These are phyloP conservation scores for Volvox carteri DNA, from an alignment of 163 green algal genomes.

Conservation along the genomic window DNA sequence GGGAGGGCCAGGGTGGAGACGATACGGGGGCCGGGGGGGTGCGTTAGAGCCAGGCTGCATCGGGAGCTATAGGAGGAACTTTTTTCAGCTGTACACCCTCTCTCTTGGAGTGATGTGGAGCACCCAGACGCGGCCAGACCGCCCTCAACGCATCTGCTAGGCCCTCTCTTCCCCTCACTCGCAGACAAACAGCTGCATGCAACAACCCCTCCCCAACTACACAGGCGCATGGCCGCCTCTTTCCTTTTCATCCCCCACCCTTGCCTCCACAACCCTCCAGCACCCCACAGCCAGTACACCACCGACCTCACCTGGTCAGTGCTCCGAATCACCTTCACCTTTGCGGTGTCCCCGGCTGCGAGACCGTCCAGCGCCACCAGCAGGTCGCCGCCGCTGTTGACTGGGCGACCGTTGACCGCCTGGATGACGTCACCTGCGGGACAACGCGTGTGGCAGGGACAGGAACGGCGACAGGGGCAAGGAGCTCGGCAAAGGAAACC, in stretches of 20 bases:
- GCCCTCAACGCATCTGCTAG: not conserved
- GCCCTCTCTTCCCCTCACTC: not conserved
- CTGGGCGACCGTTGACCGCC: conserved; percentile 9
- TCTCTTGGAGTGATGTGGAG: too few species aligned
- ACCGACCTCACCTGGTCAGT: conserved; percentile 7
- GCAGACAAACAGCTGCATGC: not conserved
- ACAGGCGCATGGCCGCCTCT: not conserved
- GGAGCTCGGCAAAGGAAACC: too few species aligned
- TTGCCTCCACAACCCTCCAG: not conserved
- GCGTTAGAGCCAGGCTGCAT: not conserved
- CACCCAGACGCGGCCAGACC: not conserved
- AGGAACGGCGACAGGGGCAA: too few species aligned
- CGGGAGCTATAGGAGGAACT: not conserved
- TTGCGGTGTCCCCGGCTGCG: not conserved
- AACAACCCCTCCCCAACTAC: too few species aligned
- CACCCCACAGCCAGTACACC: not conserved
- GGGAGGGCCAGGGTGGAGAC: not conserved
- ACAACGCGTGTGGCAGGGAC: not conserved
- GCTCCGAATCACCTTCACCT: conserved; percentile 9
- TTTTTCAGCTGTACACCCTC: not conserved
- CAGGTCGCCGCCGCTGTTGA: conserved; percentile 50
- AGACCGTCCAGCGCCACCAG: conserved; percentile 34
- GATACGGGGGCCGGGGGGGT: not conserved
- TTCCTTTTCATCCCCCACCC: not conserved
- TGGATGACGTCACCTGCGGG: conserved; percentile 51